Percentiles rank a stretch among this genome's conserved stretches.
phyloP scores from a whole-genome alignment of 2,329 filamentous ascomycete species.

The Colletotrichum nymphaeae region DNA sequence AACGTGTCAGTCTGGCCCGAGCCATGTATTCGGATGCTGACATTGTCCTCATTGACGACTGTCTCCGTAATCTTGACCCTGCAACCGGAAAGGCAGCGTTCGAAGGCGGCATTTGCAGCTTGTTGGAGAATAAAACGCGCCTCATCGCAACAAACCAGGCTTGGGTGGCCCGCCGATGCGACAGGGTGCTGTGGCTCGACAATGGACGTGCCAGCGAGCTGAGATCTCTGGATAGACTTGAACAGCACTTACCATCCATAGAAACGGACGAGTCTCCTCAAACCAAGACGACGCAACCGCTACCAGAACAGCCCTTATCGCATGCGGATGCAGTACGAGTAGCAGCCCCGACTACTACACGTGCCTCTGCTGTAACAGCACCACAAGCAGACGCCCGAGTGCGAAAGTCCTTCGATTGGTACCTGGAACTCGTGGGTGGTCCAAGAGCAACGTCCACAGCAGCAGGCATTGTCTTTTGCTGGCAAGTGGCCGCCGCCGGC shows the following conservation, averaged over 20 bases:
- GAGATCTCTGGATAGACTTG: background rate
- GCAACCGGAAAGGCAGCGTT: background rate
- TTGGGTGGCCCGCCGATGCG: background rate
- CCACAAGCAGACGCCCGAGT: no score
- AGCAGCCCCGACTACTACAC: no score
- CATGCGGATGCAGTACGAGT: no score
- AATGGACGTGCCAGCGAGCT: background rate
- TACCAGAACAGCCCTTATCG: background rate
- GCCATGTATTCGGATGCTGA: slow-evolving; percentile 61
- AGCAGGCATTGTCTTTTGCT: background rate
- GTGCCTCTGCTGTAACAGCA: no score
- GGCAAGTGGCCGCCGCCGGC: background rate
- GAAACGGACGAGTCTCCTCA: background rate
- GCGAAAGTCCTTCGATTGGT: background rate
- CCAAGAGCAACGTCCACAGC: background rate
- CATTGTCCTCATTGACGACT: background rate
- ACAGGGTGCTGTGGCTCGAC: slow-evolving; percentile 1
- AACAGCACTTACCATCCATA: background rate
- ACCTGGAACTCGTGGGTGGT: background rate
- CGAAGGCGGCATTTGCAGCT: background rate
- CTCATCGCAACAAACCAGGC: background rate
- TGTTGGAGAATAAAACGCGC: background rate
- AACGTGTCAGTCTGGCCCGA: slow-evolving; percentile 83
- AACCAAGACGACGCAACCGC: background rate
- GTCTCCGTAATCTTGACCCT: background rate